Evolutionary conservation across 2,329 filamentous ascomycete species (phyloP), one percentile per base, ranked within the genome.

Genomic region (Parafenestella ontariensis): DNA sequence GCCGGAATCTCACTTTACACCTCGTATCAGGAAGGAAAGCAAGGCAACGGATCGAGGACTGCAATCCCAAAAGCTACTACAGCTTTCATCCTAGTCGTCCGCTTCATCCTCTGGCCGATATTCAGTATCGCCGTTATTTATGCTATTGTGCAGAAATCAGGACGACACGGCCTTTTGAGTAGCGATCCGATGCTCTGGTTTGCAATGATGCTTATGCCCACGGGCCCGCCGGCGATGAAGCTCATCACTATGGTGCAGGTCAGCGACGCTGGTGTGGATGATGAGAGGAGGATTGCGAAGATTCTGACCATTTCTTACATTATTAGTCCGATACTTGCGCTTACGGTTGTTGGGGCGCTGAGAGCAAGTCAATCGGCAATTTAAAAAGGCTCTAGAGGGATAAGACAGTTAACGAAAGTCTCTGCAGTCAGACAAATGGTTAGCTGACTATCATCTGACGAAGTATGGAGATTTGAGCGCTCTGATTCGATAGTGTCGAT

Each of bases 161-260:
- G 85, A 0, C 63, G 61, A 1, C 39, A 48, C 7, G 59, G 56
- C 6, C 23, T 85, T 2, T 64, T 89, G 1, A 77, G 78, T 1
- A 62, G 77, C 3, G 87, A 89, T 64, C 86, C 86, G 0, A 83
- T 89, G 59, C 72, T 89, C 18, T 89, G 85, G 85, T 89, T 89
- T 64, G 78, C 75, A 1, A 79, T 86, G 79, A 86, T 85, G 83
- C 66, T 85, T 13, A 84, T 84, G 79, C 83, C 83, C 0, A 78
- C 79, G 1, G 82, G 83, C 0, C 83, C 82, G 36, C 80, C 82
- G 1, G 82, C 82, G 0, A 76, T 84, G 78, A 82, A 83, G 36
- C 72, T 82, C 28, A 80, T 79, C 11, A 81, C 80, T 1, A 72
- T 85, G 55, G 80, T 83, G 8, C 82, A 84, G 46, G 72, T 84